These are phyloP conservation scores for Fraxinus cuspidata DNA, from an alignment of 257 asterid species.

Conservation along the genomic window DNA sequence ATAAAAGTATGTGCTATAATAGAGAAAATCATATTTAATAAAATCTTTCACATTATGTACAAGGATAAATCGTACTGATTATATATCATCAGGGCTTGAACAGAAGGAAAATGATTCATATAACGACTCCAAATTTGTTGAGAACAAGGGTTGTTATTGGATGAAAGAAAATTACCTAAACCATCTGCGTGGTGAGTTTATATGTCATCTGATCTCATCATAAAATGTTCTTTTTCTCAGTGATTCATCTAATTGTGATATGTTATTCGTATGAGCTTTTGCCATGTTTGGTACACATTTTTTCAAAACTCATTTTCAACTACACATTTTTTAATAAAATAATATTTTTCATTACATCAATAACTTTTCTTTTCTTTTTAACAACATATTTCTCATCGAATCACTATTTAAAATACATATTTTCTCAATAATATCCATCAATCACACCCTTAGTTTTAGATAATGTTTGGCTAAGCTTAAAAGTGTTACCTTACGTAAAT, in stretches of 20 bases:
- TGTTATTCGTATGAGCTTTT: background rate
- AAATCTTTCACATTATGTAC: slow-evolving; percentile 17
- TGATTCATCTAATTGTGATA: slow-evolving; percentile 1
- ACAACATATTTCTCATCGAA: no score
- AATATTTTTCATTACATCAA: no score
- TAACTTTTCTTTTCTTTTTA: no score
- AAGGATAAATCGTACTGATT: slow-evolving; percentile 20
- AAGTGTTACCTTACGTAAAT: background rate
- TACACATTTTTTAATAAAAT: no score
- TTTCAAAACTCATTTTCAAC: no score
- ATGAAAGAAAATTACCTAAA: background rate
- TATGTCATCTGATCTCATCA: background rate
- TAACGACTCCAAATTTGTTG: background rate
- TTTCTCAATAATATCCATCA: no score
- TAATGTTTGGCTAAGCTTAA: slow-evolving; percentile 1
- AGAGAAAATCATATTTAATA: slow-evolving; percentile 24
- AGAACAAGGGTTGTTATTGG: background rate
- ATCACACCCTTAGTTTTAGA: no score
- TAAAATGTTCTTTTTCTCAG: background rate
- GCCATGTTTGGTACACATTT: no score
- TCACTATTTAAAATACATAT: no score
- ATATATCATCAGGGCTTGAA: background rate
- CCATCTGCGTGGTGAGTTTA: background rate
- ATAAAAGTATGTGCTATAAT: slow-evolving; percentile 16
- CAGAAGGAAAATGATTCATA: background rate